phyloP scores from a whole-genome alignment of 2,329 filamentous ascomycete species.

The Phialophora verrucosa region DNA sequence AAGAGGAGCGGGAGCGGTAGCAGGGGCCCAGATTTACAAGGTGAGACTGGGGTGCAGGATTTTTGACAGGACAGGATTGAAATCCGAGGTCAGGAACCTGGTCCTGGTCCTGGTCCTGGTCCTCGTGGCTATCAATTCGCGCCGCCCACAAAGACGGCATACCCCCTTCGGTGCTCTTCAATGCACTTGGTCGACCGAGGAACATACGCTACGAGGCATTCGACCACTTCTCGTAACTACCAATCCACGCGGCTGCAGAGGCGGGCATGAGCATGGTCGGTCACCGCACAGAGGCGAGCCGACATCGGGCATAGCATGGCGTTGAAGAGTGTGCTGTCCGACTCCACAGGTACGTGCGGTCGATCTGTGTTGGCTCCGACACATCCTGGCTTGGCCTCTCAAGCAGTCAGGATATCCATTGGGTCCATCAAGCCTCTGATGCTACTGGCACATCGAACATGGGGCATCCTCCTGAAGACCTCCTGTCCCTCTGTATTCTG shows the following conservation, averaged over 20 bases:
- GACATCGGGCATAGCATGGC: not conserved
- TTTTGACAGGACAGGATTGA: constrained; percentile 55
- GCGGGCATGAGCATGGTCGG: not conserved
- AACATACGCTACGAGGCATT: not conserved
- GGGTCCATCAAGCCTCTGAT: constrained; percentile 41
- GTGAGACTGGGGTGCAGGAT: constrained; percentile 75
- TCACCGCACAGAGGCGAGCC: not conserved
- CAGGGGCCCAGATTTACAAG: constrained; percentile 44
- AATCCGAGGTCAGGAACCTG: no score
- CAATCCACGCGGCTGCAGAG: not conserved
- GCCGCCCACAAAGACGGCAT: not conserved
- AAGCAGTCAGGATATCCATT: constrained; percentile 38
- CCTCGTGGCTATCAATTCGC: not conserved
- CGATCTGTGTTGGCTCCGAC: not conserved
- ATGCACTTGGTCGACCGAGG: not conserved
- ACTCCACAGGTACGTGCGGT: not conserved
- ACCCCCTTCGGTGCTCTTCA: no score
- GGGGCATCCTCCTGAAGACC: constrained; percentile 41
- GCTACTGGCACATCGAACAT: constrained; percentile 43
- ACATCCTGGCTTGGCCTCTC: constrained; percentile 7
- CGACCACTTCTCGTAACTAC: not conserved
- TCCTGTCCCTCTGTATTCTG: constrained; percentile 38
- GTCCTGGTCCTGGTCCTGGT: no score
- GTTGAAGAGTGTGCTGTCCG: not conserved
- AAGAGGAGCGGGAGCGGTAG: constrained; percentile 32